Conservation (phyloP, 2,329 filamentous ascomycete species). For the Colletotrichum cuscutae region DNA sequence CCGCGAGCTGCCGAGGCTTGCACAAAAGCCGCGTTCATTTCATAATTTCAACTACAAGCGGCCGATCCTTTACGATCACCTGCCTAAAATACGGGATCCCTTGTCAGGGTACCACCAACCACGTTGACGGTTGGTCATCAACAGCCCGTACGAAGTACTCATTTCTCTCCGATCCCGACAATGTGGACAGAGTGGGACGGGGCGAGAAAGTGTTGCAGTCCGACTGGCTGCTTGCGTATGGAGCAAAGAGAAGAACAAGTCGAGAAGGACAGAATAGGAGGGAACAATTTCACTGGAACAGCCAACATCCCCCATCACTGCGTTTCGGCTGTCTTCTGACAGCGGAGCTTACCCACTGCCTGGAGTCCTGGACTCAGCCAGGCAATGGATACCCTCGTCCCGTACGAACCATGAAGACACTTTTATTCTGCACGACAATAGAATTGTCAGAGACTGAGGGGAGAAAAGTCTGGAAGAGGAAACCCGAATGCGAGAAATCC, state of each 20-base stretch:
- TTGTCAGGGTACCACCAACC: constrained; percentile 23
- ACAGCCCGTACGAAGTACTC: neutral
- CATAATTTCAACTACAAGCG: constrained; percentile 14
- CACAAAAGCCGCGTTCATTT: constrained; percentile 26
- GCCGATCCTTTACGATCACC: constrained; percentile 27
- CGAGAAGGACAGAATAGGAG: constrained; percentile 12
- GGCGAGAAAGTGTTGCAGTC: constrained; percentile 17
- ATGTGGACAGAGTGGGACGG: constrained; percentile 32
- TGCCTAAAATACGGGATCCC: constrained; percentile 25
- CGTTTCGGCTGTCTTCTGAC: neutral
- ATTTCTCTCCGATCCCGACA: constrained; percentile 30
- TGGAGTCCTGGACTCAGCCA: neutral
- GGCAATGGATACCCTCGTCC: neutral
- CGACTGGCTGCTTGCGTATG: constrained; percentile 26
- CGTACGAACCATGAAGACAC: neutral
- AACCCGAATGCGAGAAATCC: constrained; percentile 1
- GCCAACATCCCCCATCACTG: neutral
- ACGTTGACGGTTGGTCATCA: constrained; percentile 29
- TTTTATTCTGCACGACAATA: neutral
- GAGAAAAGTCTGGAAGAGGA: neutral
- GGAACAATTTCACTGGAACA: neutral
- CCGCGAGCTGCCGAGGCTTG: constrained; percentile 26
- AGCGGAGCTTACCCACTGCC: constrained; percentile 8
- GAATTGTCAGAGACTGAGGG: neutral
- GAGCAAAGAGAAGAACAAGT: constrained; percentile 6